Conservation (phyloP, 257 asterid genomes). For the Pogostemon cablin region DNA sequence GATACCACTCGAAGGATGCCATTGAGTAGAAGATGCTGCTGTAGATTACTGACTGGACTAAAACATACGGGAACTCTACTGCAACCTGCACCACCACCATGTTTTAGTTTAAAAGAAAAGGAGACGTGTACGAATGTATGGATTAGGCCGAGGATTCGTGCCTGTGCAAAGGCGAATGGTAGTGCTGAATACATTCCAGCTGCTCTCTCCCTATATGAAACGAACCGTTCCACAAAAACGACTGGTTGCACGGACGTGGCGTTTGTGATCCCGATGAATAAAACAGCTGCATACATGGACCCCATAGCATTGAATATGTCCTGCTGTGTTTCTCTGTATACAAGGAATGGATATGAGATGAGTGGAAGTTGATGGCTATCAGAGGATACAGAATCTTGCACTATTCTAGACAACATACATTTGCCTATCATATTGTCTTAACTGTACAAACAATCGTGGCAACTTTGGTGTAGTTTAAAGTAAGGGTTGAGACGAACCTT, state of each 20-base stretch:
- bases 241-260: conserved; percentile 86
- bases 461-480: conserved; percentile 7
- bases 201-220: conserved; percentile 83
- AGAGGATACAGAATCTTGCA: no score
- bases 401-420: no score
- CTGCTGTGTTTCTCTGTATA: conserved; percentile 68
- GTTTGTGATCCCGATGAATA: conserved; percentile 82
- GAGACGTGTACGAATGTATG: background rate
- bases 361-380: background rate
- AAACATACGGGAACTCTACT: conserved; percentile 76
- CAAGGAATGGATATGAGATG: conserved; percentile 10
- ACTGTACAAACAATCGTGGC: background rate
- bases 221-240: conserved; percentile 75
- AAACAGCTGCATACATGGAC: conserved; percentile 91
- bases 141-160: conserved; percentile 17
- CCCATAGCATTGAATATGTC: conserved; percentile 96
- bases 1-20: conserved; percentile 81
- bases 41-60: conserved; percentile 69
- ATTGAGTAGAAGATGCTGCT: conserved; percentile 73
- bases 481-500: conserved; percentile 51
- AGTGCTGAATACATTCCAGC: conserved; percentile 96
- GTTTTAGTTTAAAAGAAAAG: background rate
- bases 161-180: conserved; percentile 95
- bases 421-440: no score
- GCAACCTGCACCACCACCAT: conserved; percentile 53